Percentiles rank a stretch among this genome's conserved stretches.
These are phyloP conservation scores for Rhodotorula babjevae DNA, from an alignment of 768 basidiomycete genomes.

Conservation along the genomic window DNA sequence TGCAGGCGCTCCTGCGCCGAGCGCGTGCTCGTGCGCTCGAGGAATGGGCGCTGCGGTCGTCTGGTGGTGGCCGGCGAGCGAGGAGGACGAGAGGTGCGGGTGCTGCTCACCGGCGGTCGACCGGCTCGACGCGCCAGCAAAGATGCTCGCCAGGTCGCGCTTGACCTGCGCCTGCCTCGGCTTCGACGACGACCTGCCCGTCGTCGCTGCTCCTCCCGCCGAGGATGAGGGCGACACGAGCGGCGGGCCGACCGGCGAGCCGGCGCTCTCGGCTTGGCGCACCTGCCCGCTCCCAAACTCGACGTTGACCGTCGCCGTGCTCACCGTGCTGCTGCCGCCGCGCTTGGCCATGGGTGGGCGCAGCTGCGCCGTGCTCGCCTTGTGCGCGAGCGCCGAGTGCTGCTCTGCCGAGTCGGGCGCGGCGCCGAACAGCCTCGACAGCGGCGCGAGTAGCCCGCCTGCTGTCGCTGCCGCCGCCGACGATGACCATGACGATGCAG, in stretches of 20 bases:
- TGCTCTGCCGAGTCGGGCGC: not conserved
- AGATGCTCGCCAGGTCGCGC: conserved; percentile 69
- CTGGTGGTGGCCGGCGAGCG: conserved; percentile 4
- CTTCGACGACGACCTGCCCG: not conserved
- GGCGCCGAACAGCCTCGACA: conserved; percentile 43
- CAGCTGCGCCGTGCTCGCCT: conserved; percentile 10
- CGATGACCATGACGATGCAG: conserved; percentile 33
- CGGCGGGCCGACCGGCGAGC: not conserved
- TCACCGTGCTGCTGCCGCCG: conserved; percentile 76
- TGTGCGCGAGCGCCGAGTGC: not conserved
- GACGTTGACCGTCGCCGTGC: conserved; percentile 88
- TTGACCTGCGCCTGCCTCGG: conserved; percentile 28
- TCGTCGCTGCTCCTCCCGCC: not conserved
- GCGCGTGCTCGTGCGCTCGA: not conserved
- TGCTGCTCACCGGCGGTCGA: conserved; percentile 52
- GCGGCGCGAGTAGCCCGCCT: conserved; percentile 41
- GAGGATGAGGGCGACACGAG: not conserved
- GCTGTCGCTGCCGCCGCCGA: conserved; percentile 41
- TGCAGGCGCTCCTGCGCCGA: not conserved
- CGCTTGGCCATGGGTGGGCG: conserved; percentile 56
- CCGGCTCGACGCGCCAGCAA: conserved; percentile 62
- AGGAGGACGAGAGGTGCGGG: conserved; percentile 54
- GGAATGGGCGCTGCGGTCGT: conserved; percentile 36
- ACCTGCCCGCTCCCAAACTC: conserved; percentile 63
- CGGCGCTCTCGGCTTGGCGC: conserved; percentile 12